These are phyloP conservation scores for Carpinus fangiana DNA, from an alignment of 306 rosid species.

Conservation along the genomic window DNA sequence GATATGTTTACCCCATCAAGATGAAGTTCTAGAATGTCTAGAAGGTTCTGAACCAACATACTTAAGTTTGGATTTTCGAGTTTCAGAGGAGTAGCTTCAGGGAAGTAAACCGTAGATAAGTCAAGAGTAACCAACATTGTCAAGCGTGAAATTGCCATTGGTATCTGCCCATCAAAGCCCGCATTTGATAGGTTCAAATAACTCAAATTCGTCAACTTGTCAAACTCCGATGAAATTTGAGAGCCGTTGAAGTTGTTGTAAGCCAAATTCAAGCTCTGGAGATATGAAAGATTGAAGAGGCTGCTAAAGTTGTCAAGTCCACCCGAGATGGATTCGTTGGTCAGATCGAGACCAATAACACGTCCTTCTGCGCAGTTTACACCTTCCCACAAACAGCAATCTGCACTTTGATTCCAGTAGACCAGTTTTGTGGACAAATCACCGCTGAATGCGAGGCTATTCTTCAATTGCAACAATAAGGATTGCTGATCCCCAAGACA, in stretches of 20 bases:
- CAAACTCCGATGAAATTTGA: slow-evolving; percentile 34
- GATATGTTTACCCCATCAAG: slow-evolving; percentile 16
- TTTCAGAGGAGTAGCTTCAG: slow-evolving; percentile 17
- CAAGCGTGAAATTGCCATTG: slow-evolving; percentile 41
- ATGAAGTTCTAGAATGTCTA: background rate
- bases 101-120: slow-evolving; percentile 20
- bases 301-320: slow-evolving; percentile 32
- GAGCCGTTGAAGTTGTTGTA: slow-evolving; percentile 9
- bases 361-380: slow-evolving; percentile 19
- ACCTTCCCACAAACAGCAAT: slow-evolving; percentile 40
- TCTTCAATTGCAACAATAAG: slow-evolving; percentile 32
- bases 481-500: slow-evolving; percentile 27
- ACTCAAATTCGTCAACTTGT: slow-evolving; percentile 28
- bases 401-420: slow-evolving; percentile 22
- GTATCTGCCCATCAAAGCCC: slow-evolving; percentile 41
- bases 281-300: slow-evolving; percentile 32
- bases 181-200: slow-evolving; percentile 37
- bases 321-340: slow-evolving; percentile 31
- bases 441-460: background rate
- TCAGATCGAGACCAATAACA: slow-evolving; percentile 31
- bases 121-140: slow-evolving; percentile 46
- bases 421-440: slow-evolving; percentile 14
- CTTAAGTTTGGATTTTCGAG: slow-evolving; percentile 31
- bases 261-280: slow-evolving; percentile 34
- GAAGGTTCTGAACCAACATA: background rate